Base-by-base conservation (phyloP, 768 basidiomycete genomes). In the Phaffia tasmanica region DNA sequence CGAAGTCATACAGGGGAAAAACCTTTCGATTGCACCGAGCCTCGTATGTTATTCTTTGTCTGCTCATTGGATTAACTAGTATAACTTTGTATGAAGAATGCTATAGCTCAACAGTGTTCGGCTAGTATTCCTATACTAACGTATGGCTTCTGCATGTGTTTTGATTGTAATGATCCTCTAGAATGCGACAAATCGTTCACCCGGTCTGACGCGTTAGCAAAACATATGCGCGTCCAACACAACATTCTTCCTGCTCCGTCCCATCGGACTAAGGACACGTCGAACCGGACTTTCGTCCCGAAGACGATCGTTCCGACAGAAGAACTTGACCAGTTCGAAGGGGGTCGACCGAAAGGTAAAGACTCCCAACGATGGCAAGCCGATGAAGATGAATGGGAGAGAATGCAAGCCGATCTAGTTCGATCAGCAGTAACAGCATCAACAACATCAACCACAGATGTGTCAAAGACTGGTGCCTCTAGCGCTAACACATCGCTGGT, bases 111-210 rank as follows among this genome's bases (percentile, higher is more conserved):
- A 65, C 19, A 8, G 3, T 42, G 46, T 42, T 14, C 54, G n/a
- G 29, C 30, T 46, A 19, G 25, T 23, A 14, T 27, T 29, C 19
- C 23, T 11, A 49, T 5, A 42, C 3, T 19, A 2, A 46, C 50
- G 16, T 46, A 68, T 47, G 61, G 19, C 57, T 7, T 64, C 23
- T 35, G 51, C 62, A 7, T 42, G 25, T 48, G 8, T 23, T n/a
- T 51, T 63, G 27, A 14, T 57, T 57, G 27, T 35, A 3, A 23
- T 4, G 9, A 29, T 47, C 14, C 5, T 3, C 19, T 72, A 93
- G 92, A 92, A 78, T 97, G 93, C 74, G 89, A 89, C 79, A 92
- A 90, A 72, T 86, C 88, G 0, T 97, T 97, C 76, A 92, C 91
- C 11, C 89, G 92, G 53, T 90, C 90, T 1, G 92, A 95, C 77